Evolutionary conservation across 2,329 filamentous ascomycete species (phyloP), one percentile per base, ranked within the genome.

Genomic region (Penicillium sp.): DNA sequence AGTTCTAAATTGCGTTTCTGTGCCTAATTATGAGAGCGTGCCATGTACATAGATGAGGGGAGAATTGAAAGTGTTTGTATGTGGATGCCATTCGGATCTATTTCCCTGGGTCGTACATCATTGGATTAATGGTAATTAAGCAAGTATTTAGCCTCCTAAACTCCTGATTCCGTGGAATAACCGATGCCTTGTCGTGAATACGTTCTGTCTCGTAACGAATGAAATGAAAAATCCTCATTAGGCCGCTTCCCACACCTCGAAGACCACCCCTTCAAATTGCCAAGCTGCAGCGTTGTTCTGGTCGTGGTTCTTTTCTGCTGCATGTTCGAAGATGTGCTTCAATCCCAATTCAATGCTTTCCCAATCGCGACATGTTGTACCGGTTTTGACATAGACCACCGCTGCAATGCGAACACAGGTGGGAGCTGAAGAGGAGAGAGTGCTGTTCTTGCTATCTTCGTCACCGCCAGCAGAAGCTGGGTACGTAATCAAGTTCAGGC

Each of bases 361-460:
- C 53, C 53, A 56, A 26, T 33, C 23, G 9, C 3, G 18, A 20
- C n/a, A 28, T 2, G 24, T 12, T 26, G 52, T 54, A 11, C 47
- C 53, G 11, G 47, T n/a, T 21, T 56, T 26, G 20, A 56, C n/a
- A 38, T 50, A 50, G 28, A 30, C 53, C 5, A 56, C 20, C 3
- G 42, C 47, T 12, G 47, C 40, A 12, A 46, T 49, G 23, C 30
- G 47, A 11, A 40, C 18, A 21, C 14, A 30, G 20, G 23, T 20
- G 16, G 46, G 28, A 7, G 16, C 2, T 30, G 11, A 30, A 11
- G 30, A 5, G 5, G 12, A 16, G 30, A 9, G 12, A 35, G 30
- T 40, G 4, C 18, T 40, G 16, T 40, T n/a, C 16, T 18, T n/a
- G 16, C 1, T 6, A 18, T 18, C 35, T n/a, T 18, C 35, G 16